These are phyloP conservation scores for Gnaphalium uliginosum DNA, from an alignment of 129 eudicot genomes.

Conservation along the genomic window DNA sequence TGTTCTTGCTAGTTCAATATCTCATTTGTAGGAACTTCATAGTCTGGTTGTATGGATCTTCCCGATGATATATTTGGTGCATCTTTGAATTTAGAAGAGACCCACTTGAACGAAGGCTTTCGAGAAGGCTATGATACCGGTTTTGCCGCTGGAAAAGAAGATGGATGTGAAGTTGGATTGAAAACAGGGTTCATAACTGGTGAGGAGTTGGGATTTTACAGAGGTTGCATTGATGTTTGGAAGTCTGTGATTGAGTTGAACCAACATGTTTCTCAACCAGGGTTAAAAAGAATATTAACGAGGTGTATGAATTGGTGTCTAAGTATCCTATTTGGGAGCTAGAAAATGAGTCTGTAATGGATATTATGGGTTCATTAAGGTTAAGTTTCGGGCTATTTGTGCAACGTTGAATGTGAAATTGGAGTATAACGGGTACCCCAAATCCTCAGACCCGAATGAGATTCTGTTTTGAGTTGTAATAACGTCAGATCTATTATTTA, in stretches of 20 bases:
- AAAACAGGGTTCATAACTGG: conserved; percentile 68
- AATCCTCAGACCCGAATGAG: conserved; percentile 32
- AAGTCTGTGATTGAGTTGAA: conserved; percentile 51
- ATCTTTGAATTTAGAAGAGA: conserved; percentile 29
- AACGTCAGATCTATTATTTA: not conserved
- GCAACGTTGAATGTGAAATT: conserved; percentile 39
- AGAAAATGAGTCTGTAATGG: conserved; percentile 39
- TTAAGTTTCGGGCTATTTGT: conserved; percentile 36
- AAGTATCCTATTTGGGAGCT: conserved; percentile 39
- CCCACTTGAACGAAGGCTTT: conserved; percentile 26
- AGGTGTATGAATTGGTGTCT: conserved; percentile 69
- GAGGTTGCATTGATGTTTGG: conserved; percentile 76
- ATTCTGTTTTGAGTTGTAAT: conserved; percentile 36
- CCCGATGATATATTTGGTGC: conserved; percentile 49
- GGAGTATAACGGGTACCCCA: conserved; percentile 79
- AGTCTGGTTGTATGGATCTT: conserved; percentile 21
- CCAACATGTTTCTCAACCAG: conserved; percentile 52
- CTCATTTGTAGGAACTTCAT: not conserved
- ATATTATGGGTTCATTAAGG: conserved; percentile 39
- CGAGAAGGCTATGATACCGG: conserved; percentile 65
- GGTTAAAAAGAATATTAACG: conserved; percentile 57
- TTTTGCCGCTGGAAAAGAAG: conserved; percentile 60
- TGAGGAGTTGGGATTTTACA: conserved; percentile 75
- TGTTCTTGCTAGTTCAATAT: conserved; percentile 4
- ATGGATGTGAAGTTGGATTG: conserved; percentile 65